Conservation (phyloP, 305 asterid genomes). For the Withania somnifera region DNA sequence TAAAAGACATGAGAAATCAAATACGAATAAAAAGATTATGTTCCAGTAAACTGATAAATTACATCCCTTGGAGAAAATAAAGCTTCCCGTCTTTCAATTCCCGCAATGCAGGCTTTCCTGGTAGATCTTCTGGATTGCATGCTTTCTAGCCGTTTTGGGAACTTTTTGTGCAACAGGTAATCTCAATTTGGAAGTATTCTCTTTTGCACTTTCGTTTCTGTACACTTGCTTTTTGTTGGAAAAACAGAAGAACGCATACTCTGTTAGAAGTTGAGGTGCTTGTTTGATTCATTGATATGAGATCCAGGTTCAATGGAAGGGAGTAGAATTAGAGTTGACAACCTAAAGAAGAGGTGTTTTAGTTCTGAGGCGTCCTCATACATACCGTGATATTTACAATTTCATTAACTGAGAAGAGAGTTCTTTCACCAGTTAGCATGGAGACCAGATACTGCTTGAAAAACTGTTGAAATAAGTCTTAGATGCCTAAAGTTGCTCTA, state of each 20-base stretch:
- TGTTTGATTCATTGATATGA: neutral
- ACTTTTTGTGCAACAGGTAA: slow-evolving; percentile 95
- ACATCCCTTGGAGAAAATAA: neutral
- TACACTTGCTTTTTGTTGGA: neutral
- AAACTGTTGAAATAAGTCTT: too few species aligned
- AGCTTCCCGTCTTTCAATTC: slow-evolving; percentile 10
- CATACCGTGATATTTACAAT: neutral
- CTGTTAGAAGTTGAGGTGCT: neutral
- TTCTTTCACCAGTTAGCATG: too few species aligned
- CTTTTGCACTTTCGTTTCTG: neutral
- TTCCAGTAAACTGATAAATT: neutral
- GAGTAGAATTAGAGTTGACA: neutral
- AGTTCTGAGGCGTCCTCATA: neutral
- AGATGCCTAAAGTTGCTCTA: too few species aligned
- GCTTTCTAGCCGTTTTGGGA: slow-evolving; percentile 90
- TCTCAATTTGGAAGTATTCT: neutral
- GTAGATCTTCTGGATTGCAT: slow-evolving; percentile 79
- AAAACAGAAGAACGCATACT: neutral
- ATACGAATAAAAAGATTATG: neutral
- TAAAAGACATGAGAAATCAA: neutral
- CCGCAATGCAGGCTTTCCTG: slow-evolving; percentile 63
- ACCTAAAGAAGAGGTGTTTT: neutral
- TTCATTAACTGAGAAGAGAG: too few species aligned
- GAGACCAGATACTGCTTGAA: too few species aligned
- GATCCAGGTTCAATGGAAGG: neutral